A percentile compares a stretch with the other conserved stretches of the same genome.
Conservation (phyloP, 2,329 filamentous ascomycete genomes). For the Ophiosphaerella herpotricha region DNA sequence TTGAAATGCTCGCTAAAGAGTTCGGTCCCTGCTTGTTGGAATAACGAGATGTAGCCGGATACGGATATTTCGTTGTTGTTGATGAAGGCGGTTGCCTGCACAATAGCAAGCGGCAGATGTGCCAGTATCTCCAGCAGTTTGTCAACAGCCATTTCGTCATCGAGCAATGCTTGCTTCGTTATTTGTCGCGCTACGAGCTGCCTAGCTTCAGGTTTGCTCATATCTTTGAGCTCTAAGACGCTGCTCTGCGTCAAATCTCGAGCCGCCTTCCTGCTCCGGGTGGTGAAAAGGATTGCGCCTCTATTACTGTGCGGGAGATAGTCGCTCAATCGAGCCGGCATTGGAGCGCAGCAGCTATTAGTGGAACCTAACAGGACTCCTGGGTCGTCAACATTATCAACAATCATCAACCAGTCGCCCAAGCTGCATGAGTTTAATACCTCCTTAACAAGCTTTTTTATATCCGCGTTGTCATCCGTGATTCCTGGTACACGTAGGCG, state of each 20-base stretch:
- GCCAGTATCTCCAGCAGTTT: conserved; percentile 35
- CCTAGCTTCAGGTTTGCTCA: conserved; percentile 17
- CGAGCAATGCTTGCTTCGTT: conserved; percentile 13
- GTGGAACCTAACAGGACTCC: conserved; percentile 31
- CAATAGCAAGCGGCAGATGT: conserved; percentile 18
- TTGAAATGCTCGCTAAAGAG: conserved; percentile 41
- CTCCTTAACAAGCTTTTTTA: conserved; percentile 44
- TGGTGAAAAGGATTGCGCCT: conserved; percentile 42
- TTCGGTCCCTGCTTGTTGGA: conserved; percentile 27
- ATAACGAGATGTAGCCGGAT: conserved; percentile 16
- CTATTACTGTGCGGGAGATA: conserved; percentile 39
- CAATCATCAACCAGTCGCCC: conserved; percentile 48
- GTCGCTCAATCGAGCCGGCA: conserved; percentile 13
- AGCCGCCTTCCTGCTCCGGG: conserved; percentile 19
- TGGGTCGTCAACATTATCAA: conserved; percentile 53
- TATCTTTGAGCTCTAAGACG: conserved; percentile 29
- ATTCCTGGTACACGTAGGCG: conserved; percentile 19
- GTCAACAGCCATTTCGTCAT: conserved; percentile 12
- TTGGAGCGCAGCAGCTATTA: neutral
- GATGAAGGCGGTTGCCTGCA: conserved; percentile 23
- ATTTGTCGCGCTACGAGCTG: conserved; percentile 12
- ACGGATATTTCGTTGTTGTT: conserved; percentile 26
- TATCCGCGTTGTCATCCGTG: conserved; percentile 40
- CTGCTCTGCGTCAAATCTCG: conserved; percentile 13
- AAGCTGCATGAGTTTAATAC: conserved; percentile 31